phyloP scores from a whole-genome alignment of 345 rosid species.

The Aquilaria malaccensis region DNA sequence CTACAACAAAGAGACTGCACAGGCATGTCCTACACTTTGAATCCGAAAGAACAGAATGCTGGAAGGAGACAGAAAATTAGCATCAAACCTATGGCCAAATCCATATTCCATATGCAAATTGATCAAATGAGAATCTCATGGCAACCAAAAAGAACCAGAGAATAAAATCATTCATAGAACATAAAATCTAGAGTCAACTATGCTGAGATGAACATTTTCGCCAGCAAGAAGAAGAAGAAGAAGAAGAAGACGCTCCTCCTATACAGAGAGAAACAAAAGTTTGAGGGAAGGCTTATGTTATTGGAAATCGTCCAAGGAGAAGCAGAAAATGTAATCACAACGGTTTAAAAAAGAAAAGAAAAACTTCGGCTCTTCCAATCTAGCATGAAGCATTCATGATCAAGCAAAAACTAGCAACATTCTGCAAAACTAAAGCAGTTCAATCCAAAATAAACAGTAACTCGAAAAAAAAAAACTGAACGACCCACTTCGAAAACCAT shows the following conservation, averaged over 20 bases:
- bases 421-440: background rate
- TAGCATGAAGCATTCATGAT: too few species aligned
- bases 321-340: too few species aligned
- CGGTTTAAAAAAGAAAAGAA: too few species aligned
- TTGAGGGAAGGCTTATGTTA: too few species aligned
- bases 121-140: slow-evolving; percentile 2
- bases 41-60: slow-evolving; percentile 35
- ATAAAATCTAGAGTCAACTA: too few species aligned
- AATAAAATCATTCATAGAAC: background rate
- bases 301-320: too few species aligned
- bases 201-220: too few species aligned
- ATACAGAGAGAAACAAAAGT: too few species aligned
- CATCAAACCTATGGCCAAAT: background rate
- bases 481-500: background rate
- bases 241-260: too few species aligned
- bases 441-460: background rate
- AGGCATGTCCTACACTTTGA: slow-evolving; percentile 50
- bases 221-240: too few species aligned
- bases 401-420: too few species aligned
- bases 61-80: slow-evolving; percentile 5
- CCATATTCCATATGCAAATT: background rate
- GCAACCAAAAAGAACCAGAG: background rate
- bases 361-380: too few species aligned
- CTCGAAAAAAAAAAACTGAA: background rate
- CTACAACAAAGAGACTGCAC: slow-evolving; percentile 35